Evolutionary conservation across 139 green algal genomes (phyloP).

Genomic region (Nannochloris sp.): DNA sequence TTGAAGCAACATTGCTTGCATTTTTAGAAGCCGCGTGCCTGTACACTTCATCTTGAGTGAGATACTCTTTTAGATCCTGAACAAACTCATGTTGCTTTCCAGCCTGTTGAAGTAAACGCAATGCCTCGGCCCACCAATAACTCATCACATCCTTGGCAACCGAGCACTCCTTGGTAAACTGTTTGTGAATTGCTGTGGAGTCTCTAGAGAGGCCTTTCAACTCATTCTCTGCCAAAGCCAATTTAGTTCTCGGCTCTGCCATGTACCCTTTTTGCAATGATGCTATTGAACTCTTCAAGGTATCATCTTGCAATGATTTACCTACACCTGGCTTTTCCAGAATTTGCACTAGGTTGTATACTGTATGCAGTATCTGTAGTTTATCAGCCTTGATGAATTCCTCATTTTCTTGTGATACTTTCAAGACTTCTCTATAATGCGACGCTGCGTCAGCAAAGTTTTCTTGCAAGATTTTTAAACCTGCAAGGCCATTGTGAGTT

Average conservation of each 20-base stretch:
- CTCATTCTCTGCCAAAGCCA: conserved; percentile 29
- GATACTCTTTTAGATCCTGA: conserved; percentile 14
- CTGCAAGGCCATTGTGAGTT: conserved; percentile 74
- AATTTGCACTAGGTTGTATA: conserved; percentile 67
- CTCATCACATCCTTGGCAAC: neutral
- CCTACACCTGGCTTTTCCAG: conserved; percentile 38
- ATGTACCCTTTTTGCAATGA: conserved; percentile 44
- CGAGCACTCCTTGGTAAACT: neutral
- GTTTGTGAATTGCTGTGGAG: neutral
- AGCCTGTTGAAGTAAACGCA: conserved; percentile 4
- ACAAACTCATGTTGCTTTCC: neutral
- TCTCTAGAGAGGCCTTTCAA: conserved; percentile 19
- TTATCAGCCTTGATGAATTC: conserved; percentile 50
- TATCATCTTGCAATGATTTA: conserved; percentile 52
- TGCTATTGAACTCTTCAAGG: conserved; percentile 33
- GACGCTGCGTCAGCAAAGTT: conserved; percentile 32
- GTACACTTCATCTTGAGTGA: conserved; percentile 16
- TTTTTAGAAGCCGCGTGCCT: conserved; percentile 24
- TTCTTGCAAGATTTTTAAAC: conserved; percentile 51
- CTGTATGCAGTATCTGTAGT: conserved; percentile 77
- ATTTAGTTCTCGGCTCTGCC: conserved; percentile 20
- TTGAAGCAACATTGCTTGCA: conserved; percentile 40
- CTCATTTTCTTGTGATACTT: conserved; percentile 24
- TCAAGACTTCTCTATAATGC: conserved; percentile 60
- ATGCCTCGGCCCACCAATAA: conserved; percentile 16